Base-by-base conservation (phyloP, 2,329 filamentous ascomycete genomes). In the Coniella vitis region DNA sequence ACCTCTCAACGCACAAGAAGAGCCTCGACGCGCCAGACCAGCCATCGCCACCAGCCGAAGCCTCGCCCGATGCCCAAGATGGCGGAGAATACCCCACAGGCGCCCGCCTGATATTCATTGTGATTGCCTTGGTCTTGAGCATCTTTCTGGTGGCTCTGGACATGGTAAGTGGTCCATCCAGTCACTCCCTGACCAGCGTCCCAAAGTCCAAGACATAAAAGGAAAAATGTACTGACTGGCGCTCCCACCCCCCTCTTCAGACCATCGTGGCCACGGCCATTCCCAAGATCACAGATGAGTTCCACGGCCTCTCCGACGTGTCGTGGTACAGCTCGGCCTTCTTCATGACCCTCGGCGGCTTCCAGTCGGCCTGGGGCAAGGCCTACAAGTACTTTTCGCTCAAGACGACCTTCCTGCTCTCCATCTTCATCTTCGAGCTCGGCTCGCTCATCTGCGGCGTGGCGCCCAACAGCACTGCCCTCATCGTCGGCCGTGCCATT, bases 141-240 rank as follows among this genome's bases (percentile, higher is more conserved):
- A 66, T 76, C 42, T 77, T 77, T 56, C 63, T 76, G n/a, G 63
- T 74, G 42, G 66, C 72, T 42, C 65, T 76, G 10, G 72, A 76
- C 38, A 69, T 70, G 65, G 67, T 70, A 55, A 36, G 62, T 58
- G 7, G 13, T 19, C 12, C 17, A n/a, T 8, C 17, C 37, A 38
- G 10, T 2, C 7, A 19, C 7, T 21, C 31, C 4, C 13, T 5
- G 5, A 29, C 10, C 25, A 7, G 5, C n/a, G 19, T 32, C 2
- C 10, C 21, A n/a, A n/a, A n/a, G n/a, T n/a, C n/a, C n/a, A n/a
- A n/a, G n/a, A n/a, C n/a, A n/a, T n/a, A n/a, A 4, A 7, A 19
- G 5, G 16, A 17, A 8, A 21, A 2, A 3, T 56, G 9, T 3
- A 22, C 48, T 16, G 45, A 34, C 22, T 29, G 25, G 25, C 25